Base-by-base conservation (phyloP, 73 alveolate genomes). In the Symbiodinium pilosum region DNA sequence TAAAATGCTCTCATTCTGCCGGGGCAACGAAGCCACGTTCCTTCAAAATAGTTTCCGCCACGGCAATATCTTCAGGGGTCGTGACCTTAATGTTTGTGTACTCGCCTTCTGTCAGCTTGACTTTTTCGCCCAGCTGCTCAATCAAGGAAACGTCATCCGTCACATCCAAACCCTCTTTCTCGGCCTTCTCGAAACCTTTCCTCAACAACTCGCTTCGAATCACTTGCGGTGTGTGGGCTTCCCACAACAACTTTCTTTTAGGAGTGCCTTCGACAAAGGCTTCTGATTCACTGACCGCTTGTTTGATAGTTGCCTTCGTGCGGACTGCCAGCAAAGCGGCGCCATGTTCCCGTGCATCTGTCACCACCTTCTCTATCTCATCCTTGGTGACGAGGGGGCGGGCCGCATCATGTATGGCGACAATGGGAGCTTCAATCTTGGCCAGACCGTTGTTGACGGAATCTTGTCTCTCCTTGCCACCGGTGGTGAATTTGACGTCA, bases 211-310 rank as follows among this genome's bases (percentile, higher is more conserved):
- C 98, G 41, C 83, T 44, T 42, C 91, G 98, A 40, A 92, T 92
- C 43, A 92, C 98, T 44, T 92, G 98, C 41, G 98, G 98, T 24
- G 98, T 92, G 56, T 92, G 98, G 28, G 98, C 98, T 40, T 92
- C 98, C 87, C 87, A 92, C 59, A 92, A 24, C 6, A 73, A 75
- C 34, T 73, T 92, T 42, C 98, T 34, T 38, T 69, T 43, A 21
- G 98, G 98, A 3, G 98, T 92, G 21, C 54, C 40, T n/a, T 81
- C 98, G 0, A 92, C 98, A 47, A 92, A 69, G 77, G 64, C 30
- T 39, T 92, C 83, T 12, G 77, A 68, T 5, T 47, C 83, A 18
- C 89, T 64, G n/a, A 71, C 56, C 5, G 98, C 98, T 59, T 92
- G 98, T 64, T 92, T 92, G 83, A 92, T 92, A 16, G 98, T 92